Evolutionary conservation across 2,329 filamentous ascomycete species (phyloP).

Genomic region (Pyrenochaeta sp.): DNA sequence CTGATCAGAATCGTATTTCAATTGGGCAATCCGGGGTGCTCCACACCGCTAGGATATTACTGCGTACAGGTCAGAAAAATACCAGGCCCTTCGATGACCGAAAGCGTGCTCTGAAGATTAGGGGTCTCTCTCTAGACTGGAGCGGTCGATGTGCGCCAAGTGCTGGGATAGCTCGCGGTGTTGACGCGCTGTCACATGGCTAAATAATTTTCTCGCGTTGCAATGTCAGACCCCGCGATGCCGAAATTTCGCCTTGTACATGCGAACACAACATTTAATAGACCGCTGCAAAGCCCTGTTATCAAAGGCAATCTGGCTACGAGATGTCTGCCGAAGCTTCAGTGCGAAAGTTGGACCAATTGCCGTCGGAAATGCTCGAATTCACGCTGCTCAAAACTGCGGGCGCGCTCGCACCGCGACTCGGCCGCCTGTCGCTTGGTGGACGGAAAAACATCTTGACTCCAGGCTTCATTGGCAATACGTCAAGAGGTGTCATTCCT

Average conservation of each 20-base stretch:
- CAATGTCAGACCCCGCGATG: slow-evolving; percentile 12
- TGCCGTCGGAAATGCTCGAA: slow-evolving; percentile 53
- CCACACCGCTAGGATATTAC: no score
- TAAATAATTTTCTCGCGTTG: slow-evolving; percentile 8
- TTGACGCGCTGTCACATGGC: slow-evolving; percentile 24
- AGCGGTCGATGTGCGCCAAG: no score
- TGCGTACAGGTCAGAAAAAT: no score
- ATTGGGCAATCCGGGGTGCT: no score
- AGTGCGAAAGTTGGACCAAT: slow-evolving; percentile 26
- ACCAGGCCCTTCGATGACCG: no score
- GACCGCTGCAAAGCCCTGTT: not conserved
- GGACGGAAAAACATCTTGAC: slow-evolving; percentile 76
- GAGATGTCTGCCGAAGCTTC: slow-evolving; percentile 18
- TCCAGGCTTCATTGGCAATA: slow-evolving; percentile 80
- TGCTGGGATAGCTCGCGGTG: slow-evolving; percentile 1
- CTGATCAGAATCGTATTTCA: no score
- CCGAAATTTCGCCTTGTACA: not conserved
- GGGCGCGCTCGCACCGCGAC: slow-evolving; percentile 62
- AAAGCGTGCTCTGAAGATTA: no score
- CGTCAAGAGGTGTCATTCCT: slow-evolving; percentile 84
- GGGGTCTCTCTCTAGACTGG: no score
- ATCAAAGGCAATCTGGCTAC: not conserved
- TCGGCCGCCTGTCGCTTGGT: slow-evolving; percentile 72
- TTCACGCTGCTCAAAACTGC: slow-evolving; percentile 55
- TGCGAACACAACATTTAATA: not conserved